These are phyloP conservation scores for Vitis hybrid DNA, from an alignment of 177 flowering plant genomes.

Conservation along the genomic window DNA sequence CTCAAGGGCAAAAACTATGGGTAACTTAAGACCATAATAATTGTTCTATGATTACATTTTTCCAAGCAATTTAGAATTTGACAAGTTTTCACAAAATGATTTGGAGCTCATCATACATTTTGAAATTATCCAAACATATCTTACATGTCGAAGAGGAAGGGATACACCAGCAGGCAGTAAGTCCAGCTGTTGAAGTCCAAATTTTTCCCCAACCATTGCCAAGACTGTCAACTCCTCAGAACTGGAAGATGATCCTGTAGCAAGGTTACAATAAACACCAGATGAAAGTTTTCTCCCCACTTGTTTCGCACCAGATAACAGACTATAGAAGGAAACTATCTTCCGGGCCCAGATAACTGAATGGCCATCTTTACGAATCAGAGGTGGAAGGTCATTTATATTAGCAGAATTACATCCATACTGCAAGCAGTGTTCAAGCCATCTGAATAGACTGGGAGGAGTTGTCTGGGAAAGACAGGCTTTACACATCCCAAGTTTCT, in stretches of 20 bases:
- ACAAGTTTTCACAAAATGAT: not conserved
- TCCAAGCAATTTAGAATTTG: not conserved
- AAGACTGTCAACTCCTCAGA: slow-evolving; percentile 75
- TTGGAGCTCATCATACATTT: not conserved
- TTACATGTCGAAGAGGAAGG: slow-evolving; percentile 94
- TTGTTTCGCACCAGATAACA: slow-evolving; percentile 65
- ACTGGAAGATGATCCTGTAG: slow-evolving; percentile 55
- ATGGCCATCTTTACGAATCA: slow-evolving; percentile 59
- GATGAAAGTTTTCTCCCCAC: slow-evolving; percentile 65
- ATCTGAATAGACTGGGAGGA: slow-evolving; percentile 85
- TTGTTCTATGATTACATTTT: too few species aligned
- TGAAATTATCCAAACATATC: slow-evolving; percentile 20
- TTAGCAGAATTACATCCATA: slow-evolving; percentile 55
- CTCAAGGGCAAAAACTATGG: too few species aligned
- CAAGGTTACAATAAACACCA: slow-evolving; percentile 72
- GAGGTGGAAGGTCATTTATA: slow-evolving; percentile 64
- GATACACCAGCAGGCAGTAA: slow-evolving; percentile 87
- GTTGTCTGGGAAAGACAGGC: slow-evolving; percentile 28
- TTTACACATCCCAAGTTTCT: slow-evolving; percentile 22
- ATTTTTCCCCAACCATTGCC: slow-evolving; percentile 94
- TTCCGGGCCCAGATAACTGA: slow-evolving; percentile 76
- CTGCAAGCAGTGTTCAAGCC: slow-evolving; percentile 81
- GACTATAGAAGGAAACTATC: slow-evolving; percentile 79
- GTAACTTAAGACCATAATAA: too few species aligned
- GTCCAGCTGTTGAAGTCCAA: slow-evolving; percentile 85